Evolutionary conservation across 164 flowering plant genomes (phyloP).

Genomic region (Stephania cephalantha): DNA sequence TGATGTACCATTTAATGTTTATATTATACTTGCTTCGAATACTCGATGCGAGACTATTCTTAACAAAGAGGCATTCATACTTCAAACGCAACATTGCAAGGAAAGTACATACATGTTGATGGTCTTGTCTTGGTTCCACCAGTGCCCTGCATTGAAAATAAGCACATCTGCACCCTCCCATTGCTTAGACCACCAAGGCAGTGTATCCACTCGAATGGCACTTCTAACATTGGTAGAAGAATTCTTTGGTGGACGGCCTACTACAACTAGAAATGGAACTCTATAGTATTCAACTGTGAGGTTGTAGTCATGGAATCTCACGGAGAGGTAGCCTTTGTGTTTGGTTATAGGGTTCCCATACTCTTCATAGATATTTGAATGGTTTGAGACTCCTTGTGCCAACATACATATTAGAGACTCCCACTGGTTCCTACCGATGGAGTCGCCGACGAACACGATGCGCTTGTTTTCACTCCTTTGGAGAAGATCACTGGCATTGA

Average conservation of each 20-base stretch:
- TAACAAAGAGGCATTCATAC: no score
- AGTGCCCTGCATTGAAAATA: constrained; percentile 79
- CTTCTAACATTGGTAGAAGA: constrained; percentile 31
- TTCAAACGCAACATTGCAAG: no score
- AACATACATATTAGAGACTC: constrained; percentile 93
- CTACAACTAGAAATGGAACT: constrained; percentile 54
- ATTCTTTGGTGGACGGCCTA: constrained; percentile 44
- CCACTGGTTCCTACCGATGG: constrained; percentile 93
- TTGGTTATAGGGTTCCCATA: constrained; percentile 70
- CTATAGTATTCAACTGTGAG: constrained; percentile 75
- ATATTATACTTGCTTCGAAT: no score
- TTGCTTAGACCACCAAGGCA: constrained; percentile 46
- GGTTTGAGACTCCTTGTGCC: constrained; percentile 51
- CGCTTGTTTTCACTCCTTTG: constrained; percentile 57
- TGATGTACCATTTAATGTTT: no score
- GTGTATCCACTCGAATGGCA: constrained; percentile 45
- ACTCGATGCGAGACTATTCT: no score
- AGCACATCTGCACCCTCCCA: constrained; percentile 76
- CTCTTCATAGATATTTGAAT: constrained; percentile 53
- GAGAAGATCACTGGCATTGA: constrained; percentile 59
- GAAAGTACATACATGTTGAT: constrained; percentile 32
- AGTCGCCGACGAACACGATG: constrained; percentile 79
- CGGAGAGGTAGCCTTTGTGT: constrained; percentile 72
- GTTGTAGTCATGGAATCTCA: constrained; percentile 60
- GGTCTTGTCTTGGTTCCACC: constrained; percentile 78